These are phyloP conservation scores for Yamadazyma nakazawae DNA, from an alignment of 805 yeast species.

Conservation along the genomic window DNA sequence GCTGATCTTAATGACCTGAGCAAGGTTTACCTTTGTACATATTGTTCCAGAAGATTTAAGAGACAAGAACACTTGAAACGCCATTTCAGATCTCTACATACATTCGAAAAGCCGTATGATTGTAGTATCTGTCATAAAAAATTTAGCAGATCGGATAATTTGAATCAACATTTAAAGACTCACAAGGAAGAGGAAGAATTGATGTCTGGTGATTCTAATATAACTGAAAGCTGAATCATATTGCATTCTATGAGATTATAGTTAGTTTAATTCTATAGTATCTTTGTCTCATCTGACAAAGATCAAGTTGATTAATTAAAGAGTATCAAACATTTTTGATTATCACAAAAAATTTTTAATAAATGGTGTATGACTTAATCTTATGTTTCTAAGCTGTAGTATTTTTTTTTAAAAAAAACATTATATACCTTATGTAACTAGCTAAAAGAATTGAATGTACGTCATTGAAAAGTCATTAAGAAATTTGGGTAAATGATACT, in stretches of 20 bases:
- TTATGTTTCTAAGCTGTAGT: not conserved
- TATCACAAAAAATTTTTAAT: too few relatives aligned
- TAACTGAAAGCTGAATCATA: not conserved
- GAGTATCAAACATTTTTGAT: too few relatives aligned
- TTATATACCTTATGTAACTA: not conserved
- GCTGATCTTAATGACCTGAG: slow-evolving; percentile 48
- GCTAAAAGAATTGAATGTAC: not conserved
- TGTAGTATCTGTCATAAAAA: slow-evolving; percentile 61
- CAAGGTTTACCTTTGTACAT: slow-evolving; percentile 61
- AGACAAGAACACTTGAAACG: slow-evolving; percentile 77
- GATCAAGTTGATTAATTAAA: too few relatives aligned
- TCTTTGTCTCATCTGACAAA: not conserved
- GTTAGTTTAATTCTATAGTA: not conserved
- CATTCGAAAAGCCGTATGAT: slow-evolving; percentile 66
- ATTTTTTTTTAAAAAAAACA: not conserved
- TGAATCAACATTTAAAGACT: slow-evolving; percentile 63
- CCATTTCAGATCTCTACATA: slow-evolving; percentile 70
- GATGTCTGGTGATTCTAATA: slow-evolving; percentile 1
- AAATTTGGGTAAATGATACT: not conserved
- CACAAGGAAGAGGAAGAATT: slow-evolving; percentile 34
- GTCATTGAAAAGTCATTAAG: not conserved
- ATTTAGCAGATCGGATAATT: slow-evolving; percentile 64
- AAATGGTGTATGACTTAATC: not conserved
- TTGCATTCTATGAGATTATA: not conserved
- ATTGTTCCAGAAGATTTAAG: slow-evolving; percentile 63